Evolutionary conservation across 129 eudicot species (phyloP), one percentile per base, ranked within the genome.

Genomic region (Helichrysum umbraculigerum): DNA sequence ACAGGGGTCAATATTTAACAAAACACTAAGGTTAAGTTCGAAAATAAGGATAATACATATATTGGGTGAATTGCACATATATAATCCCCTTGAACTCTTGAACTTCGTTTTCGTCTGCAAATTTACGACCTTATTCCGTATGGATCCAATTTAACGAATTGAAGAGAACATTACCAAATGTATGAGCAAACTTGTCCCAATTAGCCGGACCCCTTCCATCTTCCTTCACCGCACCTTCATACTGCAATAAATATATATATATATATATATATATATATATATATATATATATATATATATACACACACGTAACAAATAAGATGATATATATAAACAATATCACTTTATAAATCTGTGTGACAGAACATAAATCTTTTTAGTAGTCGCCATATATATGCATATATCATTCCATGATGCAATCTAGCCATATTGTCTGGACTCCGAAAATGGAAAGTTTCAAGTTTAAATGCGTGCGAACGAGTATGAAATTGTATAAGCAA

Each of bases 221-320:
- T 75, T 86, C 99, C 80, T 85, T 87, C 73, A 89, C 99, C 4
- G 97, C 99, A 62, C 99, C 99, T 85, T 95, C 99, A 77, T 94
- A 91, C 99, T 94, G 84, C 56, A 84, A 65, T n/a, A 29, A 63
- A 41, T 28, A 20, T 1, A 50, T 44, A 42, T 42, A 41, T 1
- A 41, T 41, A 0, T 8, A 25, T 12, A 61, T 4, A 61, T 61
- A 29, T 6, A 21, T 4, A 2, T n/a, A n/a, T n/a, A n/a, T n/a
- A n/a, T n/a, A n/a, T n/a, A n/a, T n/a, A n/a, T n/a, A n/a, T n/a
- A n/a, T n/a, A n/a, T n/a, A n/a, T n/a, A n/a, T n/a, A n/a, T n/a
- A n/a, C n/a, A n/a, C n/a, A 42, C 50, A 42, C 28, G 28, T 25
- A 25, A 25, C 28, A 25, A 25, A 25, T 25, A 25, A 25, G 28